Evolutionary conservation across 2,329 filamentous ascomycete genomes (phyloP).

Genomic region (Fusarium buxicola): DNA sequence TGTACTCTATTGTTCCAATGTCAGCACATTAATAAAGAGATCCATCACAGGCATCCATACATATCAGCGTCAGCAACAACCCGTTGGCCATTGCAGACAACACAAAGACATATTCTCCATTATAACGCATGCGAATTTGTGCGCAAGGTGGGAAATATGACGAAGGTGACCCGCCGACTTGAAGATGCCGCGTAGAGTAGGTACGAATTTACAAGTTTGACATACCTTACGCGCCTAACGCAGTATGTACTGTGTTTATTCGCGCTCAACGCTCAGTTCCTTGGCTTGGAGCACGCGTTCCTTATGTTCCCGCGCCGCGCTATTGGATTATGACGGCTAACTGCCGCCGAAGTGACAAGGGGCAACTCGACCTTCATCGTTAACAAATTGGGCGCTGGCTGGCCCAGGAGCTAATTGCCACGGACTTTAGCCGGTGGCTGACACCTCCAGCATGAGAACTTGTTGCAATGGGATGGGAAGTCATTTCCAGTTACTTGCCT

Average conservation of each 20-base stretch:
- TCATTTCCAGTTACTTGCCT: slow-evolving; percentile 24
- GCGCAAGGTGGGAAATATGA: background rate
- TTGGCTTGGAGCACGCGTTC: background rate
- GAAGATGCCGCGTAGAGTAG: background rate
- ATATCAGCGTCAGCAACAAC: slow-evolving; percentile 4
- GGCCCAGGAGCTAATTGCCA: slow-evolving; percentile 8
- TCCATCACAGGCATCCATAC: slow-evolving; percentile 5
- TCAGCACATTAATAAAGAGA: background rate
- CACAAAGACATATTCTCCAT: slow-evolving; percentile 6
- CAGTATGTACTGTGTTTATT: background rate
- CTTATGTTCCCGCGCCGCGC: background rate
- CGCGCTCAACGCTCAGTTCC: background rate
- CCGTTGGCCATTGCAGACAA: background rate
- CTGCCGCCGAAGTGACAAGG: background rate
- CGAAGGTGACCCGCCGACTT: background rate
- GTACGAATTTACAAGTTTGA: background rate
- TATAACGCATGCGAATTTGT: background rate
- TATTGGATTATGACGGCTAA: background rate
- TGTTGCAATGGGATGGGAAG: slow-evolving; percentile 6
- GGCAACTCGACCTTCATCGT: slow-evolving; percentile 13
- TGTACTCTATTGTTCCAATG: background rate
- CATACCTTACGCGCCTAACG: background rate
- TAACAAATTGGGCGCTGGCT: slow-evolving; percentile 5
- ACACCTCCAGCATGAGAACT: slow-evolving; percentile 4
- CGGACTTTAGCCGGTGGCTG: slow-evolving; percentile 26